Conservation (phyloP, 139 green algal species). For the Chlamydomonas asymmetrica region DNA sequence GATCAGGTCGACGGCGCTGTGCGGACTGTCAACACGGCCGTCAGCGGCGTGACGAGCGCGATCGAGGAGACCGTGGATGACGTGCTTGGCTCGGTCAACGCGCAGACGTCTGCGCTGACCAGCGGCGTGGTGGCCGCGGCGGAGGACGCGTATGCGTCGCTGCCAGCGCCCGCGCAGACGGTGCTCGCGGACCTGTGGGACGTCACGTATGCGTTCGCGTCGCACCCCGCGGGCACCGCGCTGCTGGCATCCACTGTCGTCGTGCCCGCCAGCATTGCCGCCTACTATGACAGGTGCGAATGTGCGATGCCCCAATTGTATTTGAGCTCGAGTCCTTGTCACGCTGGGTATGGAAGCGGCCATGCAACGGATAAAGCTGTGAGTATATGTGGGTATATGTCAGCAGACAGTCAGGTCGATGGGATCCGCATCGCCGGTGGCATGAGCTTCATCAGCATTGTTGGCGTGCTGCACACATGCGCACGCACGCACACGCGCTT, state of each 20-base stretch:
- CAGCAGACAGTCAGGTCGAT: too few species aligned
- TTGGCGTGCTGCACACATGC: too few species aligned
- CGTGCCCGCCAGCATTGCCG: conserved; percentile 10
- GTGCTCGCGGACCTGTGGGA: conserved; percentile 18
- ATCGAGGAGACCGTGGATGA: not conserved
- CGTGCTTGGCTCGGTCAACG: not conserved
- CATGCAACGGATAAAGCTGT: too few species aligned
- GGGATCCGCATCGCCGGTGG: too few species aligned
- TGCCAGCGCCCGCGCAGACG: conserved; percentile 12
- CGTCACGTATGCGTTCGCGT: conserved; percentile 10
- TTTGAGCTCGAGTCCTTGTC: too few species aligned
- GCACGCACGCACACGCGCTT: too few species aligned
- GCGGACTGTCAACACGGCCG: not conserved
- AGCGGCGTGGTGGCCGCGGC: too few species aligned
- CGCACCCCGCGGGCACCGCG: conserved; percentile 12
- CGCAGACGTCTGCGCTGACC: too few species aligned
- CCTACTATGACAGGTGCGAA: conserved; percentile 16
- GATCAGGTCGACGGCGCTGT: not conserved
- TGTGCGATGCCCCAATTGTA: too few species aligned
- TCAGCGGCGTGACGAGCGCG: not conserved
- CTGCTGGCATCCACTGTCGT: conserved; percentile 16
- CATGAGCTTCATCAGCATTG: too few species aligned
- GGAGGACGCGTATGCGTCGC: conserved; percentile 4
- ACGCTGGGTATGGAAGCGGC: too few species aligned
- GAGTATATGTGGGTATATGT: too few species aligned